These are phyloP conservation scores for Phalaenopsis aphrodite DNA, from an alignment of 106 monocot species.

Conservation along the genomic window DNA sequence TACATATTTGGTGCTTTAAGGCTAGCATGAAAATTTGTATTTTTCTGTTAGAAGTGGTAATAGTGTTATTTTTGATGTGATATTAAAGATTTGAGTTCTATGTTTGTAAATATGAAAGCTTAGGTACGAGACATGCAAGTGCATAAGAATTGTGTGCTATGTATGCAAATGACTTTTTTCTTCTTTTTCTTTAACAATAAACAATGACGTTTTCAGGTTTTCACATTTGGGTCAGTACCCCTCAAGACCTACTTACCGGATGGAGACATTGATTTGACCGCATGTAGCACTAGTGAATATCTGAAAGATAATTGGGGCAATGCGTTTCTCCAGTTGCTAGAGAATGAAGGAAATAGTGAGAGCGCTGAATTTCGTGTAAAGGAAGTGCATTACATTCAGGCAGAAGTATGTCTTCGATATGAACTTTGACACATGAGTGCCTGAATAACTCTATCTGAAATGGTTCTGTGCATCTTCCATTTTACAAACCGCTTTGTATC, in stretches of 20 bases:
- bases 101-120: too few relatives aligned
- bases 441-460: not conserved
- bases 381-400: conserved; percentile 88
- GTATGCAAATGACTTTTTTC: not conserved
- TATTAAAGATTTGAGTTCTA: too few relatives aligned
- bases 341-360: conserved; percentile 77
- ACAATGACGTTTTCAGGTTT: conserved; percentile 51
- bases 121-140: too few relatives aligned
- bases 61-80: too few relatives aligned
- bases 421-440: not conserved
- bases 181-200: conserved; percentile 2
- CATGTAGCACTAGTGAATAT: conserved; percentile 52
- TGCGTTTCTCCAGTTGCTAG: conserved; percentile 53
- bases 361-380: conserved; percentile 78
- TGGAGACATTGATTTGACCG: conserved; percentile 94
- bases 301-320: conserved; percentile 85
- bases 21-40: too few relatives aligned
- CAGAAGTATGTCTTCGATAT: conserved; percentile 46
- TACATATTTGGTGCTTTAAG: too few relatives aligned
- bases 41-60: too few relatives aligned
- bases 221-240: conserved; percentile 94
- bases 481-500: not conserved
- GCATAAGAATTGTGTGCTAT: too few relatives aligned
- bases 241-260: conserved; percentile 96
- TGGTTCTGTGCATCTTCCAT: not conserved